phyloP scores from a whole-genome alignment of 2,329 filamentous ascomycete genomes.

The Alternaria sp. region DNA sequence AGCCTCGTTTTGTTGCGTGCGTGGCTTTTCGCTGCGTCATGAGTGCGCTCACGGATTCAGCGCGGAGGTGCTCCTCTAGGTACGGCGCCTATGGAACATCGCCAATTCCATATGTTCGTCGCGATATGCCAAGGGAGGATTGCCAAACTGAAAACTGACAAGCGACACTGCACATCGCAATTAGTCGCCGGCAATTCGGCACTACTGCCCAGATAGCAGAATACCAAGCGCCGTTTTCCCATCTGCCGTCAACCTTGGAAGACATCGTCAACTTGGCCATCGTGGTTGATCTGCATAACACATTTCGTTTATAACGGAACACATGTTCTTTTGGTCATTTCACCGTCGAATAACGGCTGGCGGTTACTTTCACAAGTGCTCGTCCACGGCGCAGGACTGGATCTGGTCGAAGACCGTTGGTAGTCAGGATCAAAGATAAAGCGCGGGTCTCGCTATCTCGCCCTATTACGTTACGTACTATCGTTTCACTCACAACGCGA shows the following conservation, averaged over 20 bases:
- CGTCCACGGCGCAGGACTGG: neutral
- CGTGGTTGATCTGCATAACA: neutral
- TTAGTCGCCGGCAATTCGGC: conserved; percentile 18
- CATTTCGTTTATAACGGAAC: neutral
- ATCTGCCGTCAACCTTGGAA: neutral
- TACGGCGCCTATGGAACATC: neutral
- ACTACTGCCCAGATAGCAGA: conserved; percentile 16
- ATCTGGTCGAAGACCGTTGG: neutral
- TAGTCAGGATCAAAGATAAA: neutral
- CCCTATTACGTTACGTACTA: neutral
- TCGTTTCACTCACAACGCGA: neutral
- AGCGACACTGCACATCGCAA: conserved; percentile 25
- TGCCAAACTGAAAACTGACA: neutral
- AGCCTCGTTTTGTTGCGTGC: conserved; percentile 11
- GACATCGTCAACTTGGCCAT: conserved; percentile 1
- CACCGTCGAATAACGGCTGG: neutral
- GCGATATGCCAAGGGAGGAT: neutral
- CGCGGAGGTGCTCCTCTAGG: neutral
- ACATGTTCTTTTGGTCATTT: neutral
- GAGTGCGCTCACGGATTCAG: too few species aligned
- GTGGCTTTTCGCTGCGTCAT: too few species aligned
- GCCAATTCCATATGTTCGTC: neutral
- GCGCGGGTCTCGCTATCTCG: neutral
- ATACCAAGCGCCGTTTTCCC: neutral
- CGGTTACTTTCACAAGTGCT: neutral